phyloP scores from a whole-genome alignment of 179 eudicot species.

The Nepenthes alata region DNA sequence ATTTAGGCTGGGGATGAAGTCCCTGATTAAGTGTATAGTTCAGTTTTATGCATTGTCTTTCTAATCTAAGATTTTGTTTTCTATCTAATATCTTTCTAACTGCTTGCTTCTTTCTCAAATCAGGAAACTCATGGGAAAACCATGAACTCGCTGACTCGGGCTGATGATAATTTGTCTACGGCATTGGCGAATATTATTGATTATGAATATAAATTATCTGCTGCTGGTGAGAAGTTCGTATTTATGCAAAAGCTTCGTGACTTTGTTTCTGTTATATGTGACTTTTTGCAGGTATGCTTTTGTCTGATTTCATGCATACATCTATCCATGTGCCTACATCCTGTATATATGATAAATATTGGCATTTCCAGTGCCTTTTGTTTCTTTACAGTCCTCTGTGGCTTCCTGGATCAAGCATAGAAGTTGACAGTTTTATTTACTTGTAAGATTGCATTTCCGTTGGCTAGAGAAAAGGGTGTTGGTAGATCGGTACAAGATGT shows the following conservation, averaged over 20 bases:
- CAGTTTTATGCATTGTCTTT: neutral
- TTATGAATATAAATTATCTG: conserved; percentile 59
- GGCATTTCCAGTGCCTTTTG: too few species aligned
- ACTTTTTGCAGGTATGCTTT: conserved; percentile 79
- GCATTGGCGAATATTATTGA: conserved; percentile 51
- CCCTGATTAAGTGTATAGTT: too few species aligned
- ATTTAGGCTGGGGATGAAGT: too few species aligned
- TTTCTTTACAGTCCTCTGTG: too few species aligned
- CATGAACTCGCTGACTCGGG: conserved; percentile 41
- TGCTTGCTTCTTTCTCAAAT: neutral
- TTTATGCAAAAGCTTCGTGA: conserved; percentile 98
- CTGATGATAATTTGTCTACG: conserved; percentile 61
- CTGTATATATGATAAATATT: neutral
- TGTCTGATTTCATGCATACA: conserved; percentile 10
- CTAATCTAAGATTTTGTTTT: neutral
- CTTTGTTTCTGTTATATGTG: conserved; percentile 82
- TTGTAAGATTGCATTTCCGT: too few species aligned
- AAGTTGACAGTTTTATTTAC: too few species aligned
- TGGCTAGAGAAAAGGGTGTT: too few species aligned
- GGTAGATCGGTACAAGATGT: too few species aligned
- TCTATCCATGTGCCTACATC: neutral
- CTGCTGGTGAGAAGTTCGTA: conserved; percentile 88
- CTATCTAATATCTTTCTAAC: neutral
- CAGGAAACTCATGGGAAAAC: conserved; percentile 85
- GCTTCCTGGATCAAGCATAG: too few species aligned